Evolutionary conservation across 2,329 filamentous ascomycete genomes (phyloP).

Genomic region (Neurospora sp.): DNA sequence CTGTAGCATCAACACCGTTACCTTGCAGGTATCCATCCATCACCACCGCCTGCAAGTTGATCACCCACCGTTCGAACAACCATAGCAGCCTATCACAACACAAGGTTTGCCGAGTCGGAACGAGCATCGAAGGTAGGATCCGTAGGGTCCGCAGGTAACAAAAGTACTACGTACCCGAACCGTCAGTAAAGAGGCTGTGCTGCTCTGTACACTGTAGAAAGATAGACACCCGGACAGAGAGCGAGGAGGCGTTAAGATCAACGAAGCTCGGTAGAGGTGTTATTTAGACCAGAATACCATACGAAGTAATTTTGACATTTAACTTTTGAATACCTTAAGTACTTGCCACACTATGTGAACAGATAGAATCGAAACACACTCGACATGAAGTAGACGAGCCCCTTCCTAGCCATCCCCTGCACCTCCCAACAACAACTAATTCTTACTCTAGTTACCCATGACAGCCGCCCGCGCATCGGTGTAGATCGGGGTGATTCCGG

Average conservation of each 20-base stretch:
- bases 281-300: not conserved
- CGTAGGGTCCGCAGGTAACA: not conserved
- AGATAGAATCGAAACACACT: not conserved
- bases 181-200: not conserved
- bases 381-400: not conserved
- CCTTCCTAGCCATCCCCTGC: not conserved
- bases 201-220: not conserved
- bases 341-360: not conserved
- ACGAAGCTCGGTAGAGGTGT: not conserved
- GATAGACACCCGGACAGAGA: no score
- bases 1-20: not conserved
- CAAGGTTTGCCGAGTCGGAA: not conserved
- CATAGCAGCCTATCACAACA: not conserved
- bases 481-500: slow-evolving; percentile 66
- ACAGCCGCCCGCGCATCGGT: slow-evolving; percentile 55
- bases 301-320: not conserved
- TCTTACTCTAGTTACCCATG: slow-evolving; percentile 26
- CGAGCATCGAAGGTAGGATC: not conserved
- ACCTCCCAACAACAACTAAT: not conserved
- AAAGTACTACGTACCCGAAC: not conserved
- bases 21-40: not conserved
- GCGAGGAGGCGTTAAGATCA: no score
- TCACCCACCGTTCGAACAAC: not conserved
- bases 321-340: not conserved
- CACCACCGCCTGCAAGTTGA: not conserved